A percentile compares a stretch with the other conserved stretches of the same genome.
Evolutionary conservation across 768 basidiomycete genomes (phyloP).

Genomic region (Tephrocybe sp.): DNA sequence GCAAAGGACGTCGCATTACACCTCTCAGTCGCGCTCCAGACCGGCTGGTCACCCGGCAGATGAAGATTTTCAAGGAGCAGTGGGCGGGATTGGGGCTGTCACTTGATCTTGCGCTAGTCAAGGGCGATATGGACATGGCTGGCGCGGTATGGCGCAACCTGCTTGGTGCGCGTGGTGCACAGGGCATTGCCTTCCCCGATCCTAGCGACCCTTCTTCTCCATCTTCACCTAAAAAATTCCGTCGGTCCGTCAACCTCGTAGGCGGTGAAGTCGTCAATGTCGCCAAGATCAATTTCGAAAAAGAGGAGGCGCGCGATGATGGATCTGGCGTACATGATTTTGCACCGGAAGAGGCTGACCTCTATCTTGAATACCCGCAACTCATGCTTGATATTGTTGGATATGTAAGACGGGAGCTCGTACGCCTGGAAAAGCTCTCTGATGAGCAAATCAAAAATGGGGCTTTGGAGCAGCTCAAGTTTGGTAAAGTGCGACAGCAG

Average conservation of each 20-base stretch:
- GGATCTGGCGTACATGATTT: conserved; percentile 74
- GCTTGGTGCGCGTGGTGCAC: conserved; percentile 79
- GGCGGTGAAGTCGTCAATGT: conserved; percentile 64
- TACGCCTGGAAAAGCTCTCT: conserved; percentile 54
- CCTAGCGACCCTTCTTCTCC: no score
- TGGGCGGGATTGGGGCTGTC: conserved; percentile 81
- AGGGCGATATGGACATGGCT: conserved; percentile 80
- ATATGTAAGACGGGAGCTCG: conserved; percentile 72
- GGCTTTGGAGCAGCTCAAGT: conserved; percentile 34
- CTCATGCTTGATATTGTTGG: conserved; percentile 67
- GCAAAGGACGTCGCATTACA: conserved; percentile 23
- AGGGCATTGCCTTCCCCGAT: conserved; percentile 53
- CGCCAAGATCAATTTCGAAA: conserved; percentile 53
- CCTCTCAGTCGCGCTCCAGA: conserved; percentile 58
- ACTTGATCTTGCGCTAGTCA: conserved; percentile 74
- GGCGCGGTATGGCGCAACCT: conserved; percentile 90
- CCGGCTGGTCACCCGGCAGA: conserved; percentile 75
- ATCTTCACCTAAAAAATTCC: conserved; percentile 38
- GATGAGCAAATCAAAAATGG: conserved; percentile 43
- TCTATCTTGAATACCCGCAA: conserved; percentile 73
- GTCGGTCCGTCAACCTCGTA: conserved; percentile 68
- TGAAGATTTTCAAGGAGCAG: conserved; percentile 91
- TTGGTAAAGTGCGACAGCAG: conserved; percentile 28
- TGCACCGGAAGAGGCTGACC: conserved; percentile 51
- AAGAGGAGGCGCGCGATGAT: conserved; percentile 62